Percentiles rank a stretch among this genome's conserved stretches.
Evolutionary conservation across 2,329 filamentous ascomycete genomes (phyloP).

Genomic region (Fusarium marasasianum): DNA sequence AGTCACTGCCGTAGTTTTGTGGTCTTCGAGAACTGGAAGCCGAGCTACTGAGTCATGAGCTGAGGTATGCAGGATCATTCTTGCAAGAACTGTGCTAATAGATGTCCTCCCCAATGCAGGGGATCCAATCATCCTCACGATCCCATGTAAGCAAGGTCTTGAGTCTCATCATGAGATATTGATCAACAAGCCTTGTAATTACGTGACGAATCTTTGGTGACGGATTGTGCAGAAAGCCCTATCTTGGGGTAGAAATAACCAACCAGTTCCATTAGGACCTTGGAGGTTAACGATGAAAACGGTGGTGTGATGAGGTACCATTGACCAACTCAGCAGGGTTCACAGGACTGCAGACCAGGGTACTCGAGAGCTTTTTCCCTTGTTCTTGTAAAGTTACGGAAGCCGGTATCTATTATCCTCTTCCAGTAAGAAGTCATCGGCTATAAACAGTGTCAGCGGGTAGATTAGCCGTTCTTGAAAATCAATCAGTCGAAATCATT

Average conservation of each 20-base stretch:
- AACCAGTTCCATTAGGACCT: background rate
- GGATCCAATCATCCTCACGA: too few species aligned
- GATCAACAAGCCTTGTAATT: background rate
- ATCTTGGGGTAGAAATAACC: accelerated
- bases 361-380: too few species aligned
- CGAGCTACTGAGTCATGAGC: background rate
- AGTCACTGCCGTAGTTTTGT: background rate
- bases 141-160: too few species aligned
- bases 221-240: background rate
- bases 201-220: accelerated
- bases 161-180: background rate
- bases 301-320: background rate
- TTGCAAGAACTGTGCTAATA: background rate
- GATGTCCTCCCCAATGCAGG: background rate
- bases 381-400: too few species aligned
- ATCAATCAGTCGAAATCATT: background rate
- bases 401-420: background rate
- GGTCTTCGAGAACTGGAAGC: background rate
- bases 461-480: too few species aligned
- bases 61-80: background rate
- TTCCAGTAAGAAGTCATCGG: background rate
- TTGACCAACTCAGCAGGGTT: background rate
- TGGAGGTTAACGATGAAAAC: too few species aligned
- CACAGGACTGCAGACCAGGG: background rate
- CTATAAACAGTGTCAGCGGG: background rate